These are phyloP conservation scores for Microbotryum silenes-acaulis DNA, from an alignment of 1,284 basidiomycete species.

Conservation along the genomic window DNA sequence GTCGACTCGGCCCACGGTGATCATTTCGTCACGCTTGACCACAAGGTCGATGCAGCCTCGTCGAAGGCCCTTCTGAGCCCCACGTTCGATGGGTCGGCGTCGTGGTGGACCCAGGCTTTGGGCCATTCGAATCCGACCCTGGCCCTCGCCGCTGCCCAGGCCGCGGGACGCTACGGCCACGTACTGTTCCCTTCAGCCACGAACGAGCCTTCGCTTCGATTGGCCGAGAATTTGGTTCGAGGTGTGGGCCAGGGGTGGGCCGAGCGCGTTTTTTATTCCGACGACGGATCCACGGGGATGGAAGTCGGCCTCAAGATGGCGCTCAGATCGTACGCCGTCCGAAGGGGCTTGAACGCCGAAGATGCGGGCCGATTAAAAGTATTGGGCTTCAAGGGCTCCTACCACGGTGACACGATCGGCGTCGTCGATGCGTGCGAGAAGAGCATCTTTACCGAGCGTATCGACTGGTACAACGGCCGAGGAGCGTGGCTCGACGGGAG, in stretches of 20 bases:
- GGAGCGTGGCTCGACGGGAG: constrained; percentile 93
- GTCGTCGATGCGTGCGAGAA: constrained; percentile 89
- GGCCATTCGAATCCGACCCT: constrained; percentile 74
- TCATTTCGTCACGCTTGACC: constrained; percentile 63
- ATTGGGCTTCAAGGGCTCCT: constrained; percentile 82
- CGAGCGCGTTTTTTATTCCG: constrained; percentile 79
- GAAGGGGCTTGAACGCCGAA: constrained; percentile 44
- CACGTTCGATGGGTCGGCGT: constrained; percentile 83
- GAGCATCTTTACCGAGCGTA: constrained; percentile 71
- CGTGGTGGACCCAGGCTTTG: constrained; percentile 96
- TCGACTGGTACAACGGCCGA: constrained; percentile 90
- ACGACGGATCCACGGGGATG: constrained; percentile 92
- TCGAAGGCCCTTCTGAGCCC: constrained; percentile 51
- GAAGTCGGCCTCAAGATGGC: constrained; percentile 98
- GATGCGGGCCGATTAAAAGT: constrained; percentile 45
- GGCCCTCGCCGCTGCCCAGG: constrained; percentile 75
- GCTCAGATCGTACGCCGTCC: constrained; percentile 58
- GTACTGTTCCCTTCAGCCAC: constrained; percentile 89
- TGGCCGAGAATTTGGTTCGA: constrained; percentile 62
- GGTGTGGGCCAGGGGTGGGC: constrained; percentile 82
- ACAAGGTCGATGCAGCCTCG: constrained; percentile 7
- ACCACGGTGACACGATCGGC: constrained; percentile 97
- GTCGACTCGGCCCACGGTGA: constrained; percentile 87
- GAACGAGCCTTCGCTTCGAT: constrained; percentile 71
- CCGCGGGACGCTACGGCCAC: constrained; percentile 90